phyloP scores from a whole-genome alignment of 139 green algal genomes.

The Ostreobium quekettii region DNA sequence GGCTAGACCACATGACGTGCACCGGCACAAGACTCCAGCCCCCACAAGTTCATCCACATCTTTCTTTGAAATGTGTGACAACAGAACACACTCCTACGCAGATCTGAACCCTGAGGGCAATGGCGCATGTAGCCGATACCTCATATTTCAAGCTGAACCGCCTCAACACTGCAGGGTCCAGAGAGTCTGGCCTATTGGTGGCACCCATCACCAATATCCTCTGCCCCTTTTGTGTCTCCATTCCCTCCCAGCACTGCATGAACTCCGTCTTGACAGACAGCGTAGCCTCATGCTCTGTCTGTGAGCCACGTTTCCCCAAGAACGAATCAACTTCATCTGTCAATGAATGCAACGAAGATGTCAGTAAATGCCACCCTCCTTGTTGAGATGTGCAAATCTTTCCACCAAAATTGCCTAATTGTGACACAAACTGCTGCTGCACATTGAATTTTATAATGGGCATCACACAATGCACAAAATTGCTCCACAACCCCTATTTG shows the following conservation, averaged over 20 bases:
- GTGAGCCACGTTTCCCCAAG: slow-evolving; percentile 63
- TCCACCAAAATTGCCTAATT: no score
- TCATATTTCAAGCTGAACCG: slow-evolving; percentile 32
- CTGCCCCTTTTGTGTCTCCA: slow-evolving; percentile 48
- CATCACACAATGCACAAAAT: no score
- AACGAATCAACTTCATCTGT: slow-evolving; percentile 90
- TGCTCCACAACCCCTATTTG: no score
- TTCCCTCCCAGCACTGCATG: slow-evolving; percentile 95
- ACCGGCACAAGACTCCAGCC: background rate
- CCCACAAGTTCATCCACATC: background rate
- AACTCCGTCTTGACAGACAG: slow-evolving; percentile 85
- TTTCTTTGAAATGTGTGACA: background rate
- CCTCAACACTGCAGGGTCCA: slow-evolving; percentile 67
- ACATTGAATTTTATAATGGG: no score
- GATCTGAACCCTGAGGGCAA: slow-evolving; percentile 30
- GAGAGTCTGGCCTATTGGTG: slow-evolving; percentile 69
- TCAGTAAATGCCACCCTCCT: no score
- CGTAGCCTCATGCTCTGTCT: slow-evolving; percentile 82
- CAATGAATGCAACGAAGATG: background rate
- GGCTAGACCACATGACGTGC: background rate
- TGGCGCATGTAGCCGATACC: no score
- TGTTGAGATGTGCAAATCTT: background rate
- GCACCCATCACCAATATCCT: slow-evolving; percentile 78
- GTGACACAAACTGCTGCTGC: no score
- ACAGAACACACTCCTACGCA: slow-evolving; percentile 48